Evolutionary conservation across 352 stramenopile species (phyloP), one percentile per base, ranked within the genome.

Genomic region (Peronosclerospora sorghi): DNA sequence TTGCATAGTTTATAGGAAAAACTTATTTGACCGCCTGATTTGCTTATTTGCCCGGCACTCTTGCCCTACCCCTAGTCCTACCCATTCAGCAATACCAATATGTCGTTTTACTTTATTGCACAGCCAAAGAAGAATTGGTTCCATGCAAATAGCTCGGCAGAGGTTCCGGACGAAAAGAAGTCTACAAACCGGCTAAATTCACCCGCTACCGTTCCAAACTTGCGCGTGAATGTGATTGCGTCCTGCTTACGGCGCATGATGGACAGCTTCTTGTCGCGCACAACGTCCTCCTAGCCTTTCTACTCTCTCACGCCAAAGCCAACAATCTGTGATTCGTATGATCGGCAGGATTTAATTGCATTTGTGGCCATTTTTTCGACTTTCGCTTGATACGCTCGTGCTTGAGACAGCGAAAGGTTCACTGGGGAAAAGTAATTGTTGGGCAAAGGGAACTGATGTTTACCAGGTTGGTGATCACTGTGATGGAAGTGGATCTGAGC

Each of bases 81-180:
- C n/a, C n/a, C n/a, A n/a, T n/a, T n/a, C n/a, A n/a, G n/a, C n/a
- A n/a, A n/a, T n/a, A n/a, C n/a, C n/a, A n/a, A n/a, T n/a, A n/a
- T n/a, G n/a, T n/a, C n/a, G n/a, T n/a, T n/a, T n/a, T n/a, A n/a
- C n/a, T n/a, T n/a, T n/a, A 85, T 46, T 5, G 61, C 63, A 35
- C 67, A 65, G 29, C 76, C 66, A 39, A 73, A 72, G 51, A 87
- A 70, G 32, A 82, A 68, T 45, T 83, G 71, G 49, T 83, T 70
- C 64, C 66, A 83, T 18, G 79, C 68, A 37, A 79, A 82, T 13
- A 85, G 54, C 47, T 87, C 52, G 18, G 65, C 55, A n/a, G 60
- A 62, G 6, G 52, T 82, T 40, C 82, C 68, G 18, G 72, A 70
- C 49, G 81, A 83, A 51, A 75, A 78, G 43, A 85, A 83, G 36